Conservation (phyloP, 345 rosid genomes). For the Mallotus nudiflorus region DNA sequence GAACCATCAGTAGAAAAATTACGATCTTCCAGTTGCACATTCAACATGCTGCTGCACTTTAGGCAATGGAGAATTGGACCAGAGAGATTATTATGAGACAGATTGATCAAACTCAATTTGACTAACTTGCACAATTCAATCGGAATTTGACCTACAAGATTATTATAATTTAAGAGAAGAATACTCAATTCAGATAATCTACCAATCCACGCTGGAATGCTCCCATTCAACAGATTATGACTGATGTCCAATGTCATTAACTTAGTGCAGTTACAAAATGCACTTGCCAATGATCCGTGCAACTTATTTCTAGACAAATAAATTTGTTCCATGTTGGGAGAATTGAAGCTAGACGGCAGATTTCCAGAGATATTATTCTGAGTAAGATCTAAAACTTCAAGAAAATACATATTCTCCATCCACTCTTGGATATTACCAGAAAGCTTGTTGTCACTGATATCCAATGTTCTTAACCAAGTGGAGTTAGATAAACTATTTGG, state of each 20-base stretch:
- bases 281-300: neutral
- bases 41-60: neutral
- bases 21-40: too few species aligned
- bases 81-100: neutral
- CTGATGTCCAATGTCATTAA: neutral
- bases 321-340: neutral
- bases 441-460: neutral
- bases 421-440: neutral
- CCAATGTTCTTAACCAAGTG: too few species aligned
- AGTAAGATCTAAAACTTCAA: conserved; percentile 7
- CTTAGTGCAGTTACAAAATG: neutral
- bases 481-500: too few species aligned
- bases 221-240: conserved; percentile 13
- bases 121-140: conserved; percentile 15
- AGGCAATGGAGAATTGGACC: conserved; percentile 15
- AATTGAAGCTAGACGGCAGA: neutral
- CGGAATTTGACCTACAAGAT: conserved; percentile 16
- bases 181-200: neutral
- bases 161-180: conserved; percentile 24
- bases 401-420: neutral
- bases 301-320: conserved; percentile 8
- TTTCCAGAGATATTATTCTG: conserved; percentile 2
- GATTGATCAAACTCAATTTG: neutral
- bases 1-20: too few species aligned
- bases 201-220: conserved; percentile 24